These are phyloP conservation scores for Drechslera avenae DNA, from an alignment of 2,329 filamentous ascomycete genomes.

Conservation along the genomic window DNA sequence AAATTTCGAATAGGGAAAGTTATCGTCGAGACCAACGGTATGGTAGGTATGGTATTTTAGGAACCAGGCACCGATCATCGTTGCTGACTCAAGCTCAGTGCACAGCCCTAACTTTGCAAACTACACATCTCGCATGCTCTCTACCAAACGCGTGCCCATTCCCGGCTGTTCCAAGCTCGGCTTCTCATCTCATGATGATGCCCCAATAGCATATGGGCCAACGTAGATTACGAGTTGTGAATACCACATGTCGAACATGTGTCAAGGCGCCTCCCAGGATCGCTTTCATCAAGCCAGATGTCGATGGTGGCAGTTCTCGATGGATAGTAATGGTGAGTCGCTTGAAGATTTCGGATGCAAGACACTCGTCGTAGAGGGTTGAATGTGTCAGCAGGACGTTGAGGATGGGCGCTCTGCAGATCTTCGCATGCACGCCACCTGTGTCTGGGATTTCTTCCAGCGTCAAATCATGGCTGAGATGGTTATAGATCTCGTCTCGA, in stretches of 20 bases:
- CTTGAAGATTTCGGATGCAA: not conserved
- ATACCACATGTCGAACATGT: no score
- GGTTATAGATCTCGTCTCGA: not conserved
- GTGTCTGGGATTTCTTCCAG: not conserved
- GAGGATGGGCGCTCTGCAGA: not conserved
- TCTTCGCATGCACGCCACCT: not conserved
- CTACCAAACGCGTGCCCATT: constrained; percentile 30
- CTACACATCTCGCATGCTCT: constrained; percentile 51
- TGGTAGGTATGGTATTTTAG: no score
- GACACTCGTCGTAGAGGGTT: not conserved
- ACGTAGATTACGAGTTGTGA: constrained; percentile 15
- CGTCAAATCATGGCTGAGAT: not conserved
- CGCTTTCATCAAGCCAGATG: no score
- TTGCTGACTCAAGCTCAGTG: no score
- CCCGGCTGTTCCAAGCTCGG: constrained; percentile 28
- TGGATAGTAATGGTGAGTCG: not conserved
- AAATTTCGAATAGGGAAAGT: no score
- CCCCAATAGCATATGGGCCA: constrained; percentile 36
- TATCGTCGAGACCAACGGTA: no score
- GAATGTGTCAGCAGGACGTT: not conserved
- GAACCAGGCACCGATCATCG: no score
- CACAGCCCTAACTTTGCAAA: constrained; percentile 40
- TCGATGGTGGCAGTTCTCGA: not conserved
- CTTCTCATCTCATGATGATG: constrained; percentile 33
- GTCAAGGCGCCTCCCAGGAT: no score